Evolutionary conservation across 768 basidiomycete species (phyloP), one percentile per base, ranked within the genome.

Genomic region (Trametes cinnabarina): DNA sequence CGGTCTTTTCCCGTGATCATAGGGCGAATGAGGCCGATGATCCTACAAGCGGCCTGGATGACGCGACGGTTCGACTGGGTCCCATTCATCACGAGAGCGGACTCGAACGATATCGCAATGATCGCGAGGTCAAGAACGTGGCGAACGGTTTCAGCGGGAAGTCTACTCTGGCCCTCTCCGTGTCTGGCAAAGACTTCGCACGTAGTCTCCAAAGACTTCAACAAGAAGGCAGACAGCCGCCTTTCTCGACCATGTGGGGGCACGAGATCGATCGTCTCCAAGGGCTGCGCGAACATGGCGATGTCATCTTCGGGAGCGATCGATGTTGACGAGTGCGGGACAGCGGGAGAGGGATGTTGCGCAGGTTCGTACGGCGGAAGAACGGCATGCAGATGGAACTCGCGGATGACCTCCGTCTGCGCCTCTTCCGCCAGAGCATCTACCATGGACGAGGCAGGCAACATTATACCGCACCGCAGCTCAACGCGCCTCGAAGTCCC

Each of bases 361-460:
- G 41, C 3, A 15, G 44, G 15, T 0, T 26, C 48, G 63, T 80
- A 75, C 1, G 68, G 50, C 0, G 88, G 87, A 20, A 94, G 73
- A 46, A 69, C 76, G n/a, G 87, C 87, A 54, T 80, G 68, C 2
- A 95, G 74, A 11, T 92, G 65, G 68, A 84, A 95, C 60, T 89
- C 82, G 12, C 85, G 83, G 54, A 95, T 85, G 25, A 83, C 73
- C 41, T 72, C 70, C 2, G 82, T 83, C 51, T 76, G 77, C 26
- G 73, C 72, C 60, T 92, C 83, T 19, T 87, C 85, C 43, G 82
- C 66, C 57, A 90, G 68, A 6, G 81, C 76, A 23, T 84, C 76
- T 12, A 84, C 85, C 44, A 93, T 79, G 8, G 79, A 71, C 55
- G 85, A 86, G 49, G 89, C 83, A 0, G 95, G 93, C 12, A 94